Percentiles rank a stretch among this genome's conserved stretches.
phyloP scores from a whole-genome alignment of 78 protist genomes.

The Dictyostelium firmibasis region DNA sequence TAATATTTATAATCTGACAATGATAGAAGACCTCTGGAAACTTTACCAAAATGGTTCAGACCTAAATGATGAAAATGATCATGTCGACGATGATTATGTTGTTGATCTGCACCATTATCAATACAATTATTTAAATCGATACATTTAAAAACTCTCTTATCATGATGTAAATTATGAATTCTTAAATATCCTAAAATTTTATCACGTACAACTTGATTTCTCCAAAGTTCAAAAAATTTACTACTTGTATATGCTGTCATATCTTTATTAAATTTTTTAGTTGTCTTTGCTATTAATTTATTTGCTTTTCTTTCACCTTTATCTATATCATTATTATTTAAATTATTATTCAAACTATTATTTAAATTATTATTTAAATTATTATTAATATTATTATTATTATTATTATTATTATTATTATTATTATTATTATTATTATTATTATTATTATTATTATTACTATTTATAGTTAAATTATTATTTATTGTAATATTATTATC shows the following conservation, averaged over 20 bases:
- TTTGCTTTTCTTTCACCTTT: conserved; percentile 1
- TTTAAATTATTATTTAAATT: background rate
- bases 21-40: background rate
- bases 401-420: background rate
- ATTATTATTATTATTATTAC: background rate
- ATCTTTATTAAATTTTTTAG: background rate
- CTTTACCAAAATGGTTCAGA: background rate
- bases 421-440: background rate
- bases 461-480: too few species aligned
- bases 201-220: background rate
- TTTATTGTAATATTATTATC: too few species aligned
- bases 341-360: background rate
- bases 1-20: background rate
- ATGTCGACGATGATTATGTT: background rate
- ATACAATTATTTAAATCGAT: background rate
- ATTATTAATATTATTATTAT: background rate
- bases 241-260: background rate
- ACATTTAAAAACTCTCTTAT: background rate
- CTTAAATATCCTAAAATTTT: background rate
- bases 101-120: background rate
- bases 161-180: conserved; percentile 1
- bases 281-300: background rate
- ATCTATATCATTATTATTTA: background rate
- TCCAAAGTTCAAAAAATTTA: conserved; percentile 4
- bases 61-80: background rate